phyloP scores from a whole-genome alignment of 2,329 filamentous ascomycete genomes.

The Colletotrichum sp. region DNA sequence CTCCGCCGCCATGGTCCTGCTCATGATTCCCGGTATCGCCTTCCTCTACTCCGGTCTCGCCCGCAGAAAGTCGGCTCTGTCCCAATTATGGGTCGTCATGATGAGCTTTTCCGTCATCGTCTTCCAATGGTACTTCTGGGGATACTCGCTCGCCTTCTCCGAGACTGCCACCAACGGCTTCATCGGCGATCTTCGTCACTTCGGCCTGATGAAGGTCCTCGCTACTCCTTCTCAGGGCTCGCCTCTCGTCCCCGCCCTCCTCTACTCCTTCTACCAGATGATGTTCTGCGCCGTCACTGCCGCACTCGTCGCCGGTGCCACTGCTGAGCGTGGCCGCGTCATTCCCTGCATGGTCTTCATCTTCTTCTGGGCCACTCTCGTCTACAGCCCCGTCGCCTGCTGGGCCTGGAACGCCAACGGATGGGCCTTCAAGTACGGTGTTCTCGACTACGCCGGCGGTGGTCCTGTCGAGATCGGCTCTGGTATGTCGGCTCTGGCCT shows the following conservation, averaged over 20 bases:
- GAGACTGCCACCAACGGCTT: conserved; percentile 81
- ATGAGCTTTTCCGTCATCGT: conserved; percentile 88
- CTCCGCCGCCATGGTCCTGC: conserved; percentile 87
- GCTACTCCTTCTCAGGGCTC: conserved; percentile 87
- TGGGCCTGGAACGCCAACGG: conserved; percentile 97
- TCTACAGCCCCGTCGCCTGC: conserved; percentile 96
- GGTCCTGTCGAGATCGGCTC: conserved; percentile 97
- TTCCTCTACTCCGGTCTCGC: conserved; percentile 98
- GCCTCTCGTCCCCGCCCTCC: conserved; percentile 83
- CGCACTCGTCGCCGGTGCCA: conserved; percentile 88
- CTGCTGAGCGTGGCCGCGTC: conserved; percentile 91
- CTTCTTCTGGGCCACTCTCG: conserved; percentile 95
- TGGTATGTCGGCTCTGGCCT: conserved; percentile 90
- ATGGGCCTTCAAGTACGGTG: conserved; percentile 90
- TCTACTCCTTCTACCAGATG: conserved; percentile 94
- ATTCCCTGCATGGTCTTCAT: conserved; percentile 94
- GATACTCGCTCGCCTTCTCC: conserved; percentile 94
- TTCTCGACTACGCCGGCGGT: conserved; percentile 95
- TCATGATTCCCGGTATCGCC: conserved; percentile 96
- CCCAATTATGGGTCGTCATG: conserved; percentile 97
- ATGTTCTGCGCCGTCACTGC: conserved; percentile 96
- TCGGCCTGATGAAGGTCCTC: conserved; percentile 85
- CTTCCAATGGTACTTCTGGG: conserved; percentile 99
- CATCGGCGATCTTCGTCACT: conserved; percentile 89
- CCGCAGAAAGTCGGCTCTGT: conserved; percentile 95